Conservation (phyloP, 352 stramenopile genomes). For the Globisporangium orthogonon region DNA sequence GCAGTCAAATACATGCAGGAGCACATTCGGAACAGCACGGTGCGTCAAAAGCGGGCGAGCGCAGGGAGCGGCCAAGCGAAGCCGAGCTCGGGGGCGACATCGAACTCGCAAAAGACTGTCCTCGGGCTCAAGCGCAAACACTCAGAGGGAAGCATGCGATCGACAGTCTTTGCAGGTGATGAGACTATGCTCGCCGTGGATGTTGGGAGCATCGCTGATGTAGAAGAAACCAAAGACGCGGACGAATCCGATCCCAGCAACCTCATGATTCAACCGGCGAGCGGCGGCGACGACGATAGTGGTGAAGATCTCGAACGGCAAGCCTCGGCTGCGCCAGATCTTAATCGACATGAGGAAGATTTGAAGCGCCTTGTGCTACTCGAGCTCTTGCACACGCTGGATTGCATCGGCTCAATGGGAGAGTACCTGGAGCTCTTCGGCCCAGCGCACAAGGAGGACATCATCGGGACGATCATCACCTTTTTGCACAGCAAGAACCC, state of each 20-base stretch:
- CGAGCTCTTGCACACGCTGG: constrained; percentile 75
- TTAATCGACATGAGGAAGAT: constrained; percentile 66
- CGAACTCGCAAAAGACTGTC: constrained; percentile 1
- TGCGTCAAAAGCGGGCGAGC: constrained; percentile 27
- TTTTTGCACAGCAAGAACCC: constrained; percentile 83
- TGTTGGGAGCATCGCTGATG: not conserved
- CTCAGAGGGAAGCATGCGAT: constrained; percentile 20
- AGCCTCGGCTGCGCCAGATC: constrained; percentile 17
- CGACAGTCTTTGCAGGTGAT: constrained; percentile 15
- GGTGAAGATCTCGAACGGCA: constrained; percentile 1
- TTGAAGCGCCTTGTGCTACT: constrained; percentile 76
- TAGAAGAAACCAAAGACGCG: constrained; percentile 6
- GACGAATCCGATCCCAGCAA: not conserved
- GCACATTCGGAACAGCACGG: constrained; percentile 28
- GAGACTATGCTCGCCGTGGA: constrained; percentile 14
- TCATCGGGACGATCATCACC: constrained; percentile 73
- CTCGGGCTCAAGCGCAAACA: constrained; percentile 39
- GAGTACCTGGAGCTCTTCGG: constrained; percentile 84
- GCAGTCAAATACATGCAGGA: constrained; percentile 80
- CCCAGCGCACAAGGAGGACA: constrained; percentile 77
- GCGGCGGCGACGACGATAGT: not conserved
- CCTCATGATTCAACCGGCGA: not conserved
- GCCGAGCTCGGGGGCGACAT: not conserved
- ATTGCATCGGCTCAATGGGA: constrained; percentile 79
- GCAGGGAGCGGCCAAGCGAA: constrained; percentile 9